Conservation (phyloP, 805 yeast genomes). For the Pichia gijzeniarum region DNA sequence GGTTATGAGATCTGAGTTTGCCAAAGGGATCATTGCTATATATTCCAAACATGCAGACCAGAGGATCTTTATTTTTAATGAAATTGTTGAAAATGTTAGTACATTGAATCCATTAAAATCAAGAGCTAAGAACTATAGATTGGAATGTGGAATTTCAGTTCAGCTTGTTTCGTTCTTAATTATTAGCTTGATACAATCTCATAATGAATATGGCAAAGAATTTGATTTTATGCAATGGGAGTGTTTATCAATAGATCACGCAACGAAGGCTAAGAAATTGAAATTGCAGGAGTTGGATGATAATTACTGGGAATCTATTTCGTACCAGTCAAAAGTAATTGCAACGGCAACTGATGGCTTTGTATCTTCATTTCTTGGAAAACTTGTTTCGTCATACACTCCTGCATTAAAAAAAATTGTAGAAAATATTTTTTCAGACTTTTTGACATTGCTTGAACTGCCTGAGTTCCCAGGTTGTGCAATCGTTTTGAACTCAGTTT, state of each 20-base stretch:
- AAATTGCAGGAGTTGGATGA: constrained; percentile 9
- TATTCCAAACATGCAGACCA: constrained; percentile 44
- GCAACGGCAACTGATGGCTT: constrained; percentile 24
- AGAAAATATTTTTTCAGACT: constrained; percentile 53
- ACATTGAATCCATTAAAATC: constrained; percentile 41
- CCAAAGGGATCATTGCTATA: constrained; percentile 31
- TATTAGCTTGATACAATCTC: constrained; percentile 34
- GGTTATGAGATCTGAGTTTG: constrained; percentile 24
- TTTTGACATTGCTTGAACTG: constrained; percentile 38
- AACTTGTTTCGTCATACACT: constrained; percentile 30
- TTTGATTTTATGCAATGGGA: constrained; percentile 24
- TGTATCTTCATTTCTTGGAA: constrained; percentile 25
- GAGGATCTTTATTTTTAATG: constrained; percentile 53
- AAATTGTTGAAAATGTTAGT: constrained; percentile 47
- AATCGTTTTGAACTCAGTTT: constrained; percentile 35
- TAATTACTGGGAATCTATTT: constrained; percentile 11
- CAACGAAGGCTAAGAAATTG: constrained; percentile 10
- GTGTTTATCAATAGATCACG: constrained; percentile 5
- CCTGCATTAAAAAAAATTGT: constrained; percentile 32
- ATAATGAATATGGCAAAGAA: constrained; percentile 12
- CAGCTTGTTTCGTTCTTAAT: constrained; percentile 44
- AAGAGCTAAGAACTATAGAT: constrained; percentile 36
- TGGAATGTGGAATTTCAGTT: constrained; percentile 41
- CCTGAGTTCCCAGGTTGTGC: constrained; percentile 63
- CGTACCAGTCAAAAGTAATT: constrained; percentile 10